Evolutionary conservation across 2,329 filamentous ascomycete species (phyloP).

Genomic region (Xylaria sp.): DNA sequence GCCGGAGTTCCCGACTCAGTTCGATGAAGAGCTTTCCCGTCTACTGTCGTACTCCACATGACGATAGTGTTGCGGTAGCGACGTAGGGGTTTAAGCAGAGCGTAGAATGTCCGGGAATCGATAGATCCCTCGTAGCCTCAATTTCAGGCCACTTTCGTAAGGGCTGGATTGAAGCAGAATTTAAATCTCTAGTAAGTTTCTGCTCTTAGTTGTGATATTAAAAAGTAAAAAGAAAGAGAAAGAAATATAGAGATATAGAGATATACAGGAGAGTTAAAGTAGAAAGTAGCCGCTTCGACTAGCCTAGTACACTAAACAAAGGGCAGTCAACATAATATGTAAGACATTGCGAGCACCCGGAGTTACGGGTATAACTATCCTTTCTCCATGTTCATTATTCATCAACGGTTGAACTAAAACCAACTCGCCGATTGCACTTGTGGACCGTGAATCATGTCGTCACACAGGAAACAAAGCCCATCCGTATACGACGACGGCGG

Average conservation of each 20-base stretch:
- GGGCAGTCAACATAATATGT: neutral
- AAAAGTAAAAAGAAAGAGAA: neutral
- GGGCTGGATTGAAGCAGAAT: neutral
- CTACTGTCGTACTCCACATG: constrained; percentile 51
- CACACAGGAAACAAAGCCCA: neutral
- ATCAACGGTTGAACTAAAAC: constrained; percentile 2
- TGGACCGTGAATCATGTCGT: constrained; percentile 23
- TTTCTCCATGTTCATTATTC: constrained; percentile 29
- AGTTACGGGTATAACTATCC: constrained; percentile 25
- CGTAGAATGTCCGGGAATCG: neutral
- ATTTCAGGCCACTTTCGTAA: neutral
- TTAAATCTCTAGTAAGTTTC: neutral
- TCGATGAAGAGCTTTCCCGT: constrained; percentile 49
- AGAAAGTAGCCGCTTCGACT: neutral
- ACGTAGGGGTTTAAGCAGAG: neutral
- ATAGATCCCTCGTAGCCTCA: neutral
- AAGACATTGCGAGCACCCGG: constrained; percentile 5
- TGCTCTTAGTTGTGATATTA: neutral
- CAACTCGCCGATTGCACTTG: constrained; percentile 6
- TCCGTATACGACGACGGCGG: neutral
- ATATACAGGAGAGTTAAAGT: neutral
- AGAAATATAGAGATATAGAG: too few relatives aligned
- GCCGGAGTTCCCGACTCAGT: constrained; percentile 47
- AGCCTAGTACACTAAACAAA: neutral
- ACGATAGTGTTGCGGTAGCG: neutral